These are phyloP conservation scores for Cyclaneusma minus DNA, from an alignment of 2,329 filamentous ascomycete genomes.

Conservation along the genomic window DNA sequence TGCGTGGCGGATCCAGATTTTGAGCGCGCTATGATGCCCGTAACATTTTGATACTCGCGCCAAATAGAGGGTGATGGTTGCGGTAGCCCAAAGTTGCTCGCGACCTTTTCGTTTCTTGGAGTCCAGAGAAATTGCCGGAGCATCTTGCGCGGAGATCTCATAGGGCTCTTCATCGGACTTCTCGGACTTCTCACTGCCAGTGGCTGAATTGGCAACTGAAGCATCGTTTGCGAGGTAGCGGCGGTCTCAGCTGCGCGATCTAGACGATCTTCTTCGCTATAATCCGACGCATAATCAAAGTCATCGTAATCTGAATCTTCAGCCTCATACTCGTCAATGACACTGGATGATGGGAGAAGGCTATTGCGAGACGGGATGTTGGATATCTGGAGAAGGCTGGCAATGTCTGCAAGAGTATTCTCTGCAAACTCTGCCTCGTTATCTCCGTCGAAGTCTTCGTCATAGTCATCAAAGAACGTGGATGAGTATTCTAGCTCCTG, in stretches of 20 bases:
- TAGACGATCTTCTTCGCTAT: slow-evolving; percentile 5
- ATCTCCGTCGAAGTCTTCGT: slow-evolving; percentile 27
- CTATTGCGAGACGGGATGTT: slow-evolving; percentile 35
- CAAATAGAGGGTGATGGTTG: slow-evolving; percentile 7
- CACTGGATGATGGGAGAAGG: slow-evolving; percentile 23
- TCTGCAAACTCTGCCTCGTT: slow-evolving; percentile 43
- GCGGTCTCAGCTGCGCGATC: neutral
- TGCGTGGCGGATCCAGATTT: slow-evolving; percentile 3
- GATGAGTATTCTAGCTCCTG: slow-evolving; percentile 11
- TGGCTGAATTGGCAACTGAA: slow-evolving; percentile 9
- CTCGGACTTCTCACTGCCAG: slow-evolving; percentile 4
- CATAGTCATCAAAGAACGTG: slow-evolving; percentile 46
- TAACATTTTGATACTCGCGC: slow-evolving; percentile 9
- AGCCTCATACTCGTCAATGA: slow-evolving; percentile 5
- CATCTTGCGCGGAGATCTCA: slow-evolving; percentile 8
- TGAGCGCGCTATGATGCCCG: slow-evolving; percentile 9
- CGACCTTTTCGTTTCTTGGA: neutral
- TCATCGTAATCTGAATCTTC: slow-evolving; percentile 7
- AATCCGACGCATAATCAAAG: slow-evolving; percentile 10
- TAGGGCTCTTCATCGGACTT: slow-evolving; percentile 2
- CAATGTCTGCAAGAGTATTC: slow-evolving; percentile 48
- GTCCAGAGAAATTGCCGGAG: slow-evolving; percentile 8
- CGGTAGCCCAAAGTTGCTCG: slow-evolving; percentile 8
- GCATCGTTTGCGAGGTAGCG: neutral
- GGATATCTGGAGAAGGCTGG: slow-evolving; percentile 36